Evolutionary conservation across 2,329 filamentous ascomycete species (phyloP).

Genomic region (Helotiales sp.): DNA sequence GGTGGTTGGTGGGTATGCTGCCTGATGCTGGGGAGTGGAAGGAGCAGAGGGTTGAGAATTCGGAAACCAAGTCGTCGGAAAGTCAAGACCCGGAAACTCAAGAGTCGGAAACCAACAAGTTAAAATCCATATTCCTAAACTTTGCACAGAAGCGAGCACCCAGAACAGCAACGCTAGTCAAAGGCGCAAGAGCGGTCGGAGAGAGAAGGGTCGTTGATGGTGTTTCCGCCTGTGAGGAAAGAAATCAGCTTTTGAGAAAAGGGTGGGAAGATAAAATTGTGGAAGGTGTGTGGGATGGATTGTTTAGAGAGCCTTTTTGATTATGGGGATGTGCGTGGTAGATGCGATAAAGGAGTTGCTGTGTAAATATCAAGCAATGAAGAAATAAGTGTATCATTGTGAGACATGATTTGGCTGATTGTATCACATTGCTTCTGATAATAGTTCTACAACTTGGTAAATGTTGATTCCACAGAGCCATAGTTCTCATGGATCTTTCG

Average conservation of each 20-base stretch:
- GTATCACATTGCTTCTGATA: no score
- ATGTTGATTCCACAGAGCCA: no score
- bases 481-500: no score
- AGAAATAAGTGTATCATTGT: no score
- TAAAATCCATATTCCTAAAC: neutral
- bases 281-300: neutral
- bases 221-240: neutral
- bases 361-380: no score
- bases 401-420: no score
- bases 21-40: neutral
- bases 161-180: neutral
- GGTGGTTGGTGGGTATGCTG: constrained; percentile 27
- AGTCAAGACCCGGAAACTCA: no score
- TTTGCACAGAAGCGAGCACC: neutral
- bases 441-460: no score
- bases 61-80: no score
- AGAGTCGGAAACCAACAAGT: neutral
- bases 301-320: neutral
- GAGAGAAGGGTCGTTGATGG: neutral
- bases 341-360: no score
- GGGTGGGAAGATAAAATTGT: neutral
- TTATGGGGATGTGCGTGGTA: no score
- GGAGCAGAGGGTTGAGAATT: neutral
- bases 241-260: neutral
- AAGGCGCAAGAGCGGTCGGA: neutral